Conservation (phyloP, 2,329 filamentous ascomycete species). For the Chrysosporium keratinophilum region DNA sequence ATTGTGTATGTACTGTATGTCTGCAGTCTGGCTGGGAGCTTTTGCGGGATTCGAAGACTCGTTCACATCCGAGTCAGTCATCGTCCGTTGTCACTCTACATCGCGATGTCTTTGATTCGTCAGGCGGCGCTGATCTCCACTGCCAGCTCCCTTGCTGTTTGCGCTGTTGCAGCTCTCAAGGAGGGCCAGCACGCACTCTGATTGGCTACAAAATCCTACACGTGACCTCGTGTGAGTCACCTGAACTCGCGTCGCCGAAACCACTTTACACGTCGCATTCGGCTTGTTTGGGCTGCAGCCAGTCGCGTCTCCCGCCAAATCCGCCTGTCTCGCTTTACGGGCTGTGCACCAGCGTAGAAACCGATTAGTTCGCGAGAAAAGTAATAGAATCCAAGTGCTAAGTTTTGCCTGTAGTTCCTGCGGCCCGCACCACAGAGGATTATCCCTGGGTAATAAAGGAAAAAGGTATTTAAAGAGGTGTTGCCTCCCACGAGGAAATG, state of each 20-base stretch:
- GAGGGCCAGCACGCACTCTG: not conserved
- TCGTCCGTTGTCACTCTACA: not conserved
- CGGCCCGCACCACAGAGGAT: not conserved
- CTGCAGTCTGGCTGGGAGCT: too few relatives aligned
- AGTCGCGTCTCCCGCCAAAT: slow-evolving; percentile 7
- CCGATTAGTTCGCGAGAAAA: not conserved
- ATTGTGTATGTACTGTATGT: too few relatives aligned
- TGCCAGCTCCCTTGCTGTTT: not conserved
- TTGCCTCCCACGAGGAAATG: slow-evolving; percentile 4
- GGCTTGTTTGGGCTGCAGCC: slow-evolving; percentile 7
- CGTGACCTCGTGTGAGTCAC: slow-evolving; percentile 18
- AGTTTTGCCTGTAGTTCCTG: not conserved
- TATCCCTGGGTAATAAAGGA: not conserved
- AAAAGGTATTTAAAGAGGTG: not conserved
- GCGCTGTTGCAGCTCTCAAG: slow-evolving; percentile 1
- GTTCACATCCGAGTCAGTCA: too few relatives aligned
- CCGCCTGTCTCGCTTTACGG: not conserved
- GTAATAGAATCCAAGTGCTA: not conserved
- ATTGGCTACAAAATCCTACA: slow-evolving; percentile 8
- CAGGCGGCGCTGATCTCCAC: not conserved
- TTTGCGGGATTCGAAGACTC: too few relatives aligned
- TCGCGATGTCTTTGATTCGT: slow-evolving; percentile 3
- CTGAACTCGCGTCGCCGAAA: slow-evolving; percentile 7
- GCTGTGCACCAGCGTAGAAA: too few relatives aligned
- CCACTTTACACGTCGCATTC: slow-evolving; percentile 16